Evolutionary conservation across 129 eudicot species (phyloP).

Genomic region (Ambrosia trifida): DNA sequence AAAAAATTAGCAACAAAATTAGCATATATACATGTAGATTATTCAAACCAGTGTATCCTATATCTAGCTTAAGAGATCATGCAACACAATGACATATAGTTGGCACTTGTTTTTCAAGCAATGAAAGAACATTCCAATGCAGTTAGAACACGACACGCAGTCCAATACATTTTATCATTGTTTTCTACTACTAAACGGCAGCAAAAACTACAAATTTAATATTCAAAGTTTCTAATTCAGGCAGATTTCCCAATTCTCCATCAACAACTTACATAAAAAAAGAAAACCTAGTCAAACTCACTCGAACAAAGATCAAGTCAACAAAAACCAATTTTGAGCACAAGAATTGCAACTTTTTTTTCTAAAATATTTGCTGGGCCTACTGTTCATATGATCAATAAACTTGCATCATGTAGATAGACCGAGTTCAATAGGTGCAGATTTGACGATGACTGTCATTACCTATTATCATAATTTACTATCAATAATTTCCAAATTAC

Average conservation of each 20-base stretch:
- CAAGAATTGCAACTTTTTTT: neutral
- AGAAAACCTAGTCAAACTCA: neutral
- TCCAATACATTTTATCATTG: neutral
- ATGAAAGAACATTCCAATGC: neutral
- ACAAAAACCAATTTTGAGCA: neutral
- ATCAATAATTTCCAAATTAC: neutral
- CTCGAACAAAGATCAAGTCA: neutral
- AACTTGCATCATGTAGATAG: too few species aligned
- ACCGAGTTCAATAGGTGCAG: too few species aligned
- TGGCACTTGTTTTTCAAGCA: neutral
- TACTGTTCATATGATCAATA: neutral
- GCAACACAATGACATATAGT: neutral
- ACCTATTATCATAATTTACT: too few species aligned
- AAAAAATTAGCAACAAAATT: slow-evolving; percentile 5
- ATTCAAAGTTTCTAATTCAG: neutral
- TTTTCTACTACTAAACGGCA: neutral
- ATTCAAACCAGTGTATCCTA: neutral
- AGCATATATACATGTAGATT: neutral
- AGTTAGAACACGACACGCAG: neutral
- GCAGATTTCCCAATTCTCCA: neutral
- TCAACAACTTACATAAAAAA: neutral
- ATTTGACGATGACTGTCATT: too few species aligned
- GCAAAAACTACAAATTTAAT: neutral
- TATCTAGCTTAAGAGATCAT: neutral
- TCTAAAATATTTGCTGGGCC: neutral